Base-by-base conservation (phyloP, 2,329 filamentous ascomycete genomes). In the Paecilomyces formosus region DNA sequence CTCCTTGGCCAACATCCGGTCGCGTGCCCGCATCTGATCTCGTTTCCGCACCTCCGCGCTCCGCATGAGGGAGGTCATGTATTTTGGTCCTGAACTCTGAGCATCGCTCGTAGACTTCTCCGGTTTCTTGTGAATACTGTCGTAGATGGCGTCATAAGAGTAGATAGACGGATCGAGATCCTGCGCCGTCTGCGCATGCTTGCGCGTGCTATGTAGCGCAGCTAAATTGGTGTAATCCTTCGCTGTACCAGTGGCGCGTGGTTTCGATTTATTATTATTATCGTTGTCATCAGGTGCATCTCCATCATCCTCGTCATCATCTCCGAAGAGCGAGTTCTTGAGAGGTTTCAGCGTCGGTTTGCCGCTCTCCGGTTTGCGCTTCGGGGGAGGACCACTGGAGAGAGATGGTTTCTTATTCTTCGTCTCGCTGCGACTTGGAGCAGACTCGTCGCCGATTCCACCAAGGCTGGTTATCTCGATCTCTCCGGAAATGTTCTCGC, bases 31-130 rank as follows among this genome's bases (percentile, higher is more conserved):
- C 55, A 85, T 70, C 62, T 85, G 83, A 65, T 87, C 85, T 54
- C 85, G 82, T 68, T 88, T 87, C 11, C 85, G 81, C 31, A 82
- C 72, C 61, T 85, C 82, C 2, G 85, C 84, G 18, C 84, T 83
- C 33, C 81, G 79, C 33, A 87, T 75, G 15, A 88, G 72, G 31
- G 79, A 79, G 54, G 78, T 78, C 78, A 88, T 87, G 70, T 87
- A 87, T 60, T 83, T 84, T 0, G 85, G 83, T 52, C 62, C 70
- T 28, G 28, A 35, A 8, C 70, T 66, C 24, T 63, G 67, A 11
- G 56, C 59, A 4, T 61, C 60, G 5, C 65, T 58, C 21, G 62
- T 28, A 22, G 70, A 69, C 12, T 70, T 63, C 18, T 63, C 63
- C 1, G 70, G 64, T 60, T 76, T 76, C 13, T 72, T 66, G 55